These are phyloP conservation scores for Escovopsis sp. DNA, from an alignment of 2,329 filamentous ascomycete species.

Conservation along the genomic window DNA sequence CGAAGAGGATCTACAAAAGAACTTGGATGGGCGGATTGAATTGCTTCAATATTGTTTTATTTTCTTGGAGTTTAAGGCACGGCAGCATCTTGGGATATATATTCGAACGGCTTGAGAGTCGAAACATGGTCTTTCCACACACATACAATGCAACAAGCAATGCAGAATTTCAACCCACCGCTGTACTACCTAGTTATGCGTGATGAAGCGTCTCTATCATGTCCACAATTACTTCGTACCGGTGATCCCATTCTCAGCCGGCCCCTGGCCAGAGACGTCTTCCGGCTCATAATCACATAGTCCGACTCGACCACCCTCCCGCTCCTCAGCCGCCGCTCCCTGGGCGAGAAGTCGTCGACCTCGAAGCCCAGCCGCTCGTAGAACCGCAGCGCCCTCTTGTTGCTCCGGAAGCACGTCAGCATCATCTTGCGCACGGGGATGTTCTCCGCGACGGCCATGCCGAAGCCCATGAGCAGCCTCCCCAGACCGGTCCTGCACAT, in stretches of 20 bases:
- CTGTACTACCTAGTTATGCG: not conserved
- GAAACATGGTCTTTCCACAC: no score
- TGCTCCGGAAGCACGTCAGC: conserved; percentile 57
- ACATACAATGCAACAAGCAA: no score
- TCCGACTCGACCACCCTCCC: conserved; percentile 39
- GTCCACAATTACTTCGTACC: no score
- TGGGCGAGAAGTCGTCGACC: conserved; percentile 40
- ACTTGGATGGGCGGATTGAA: no score
- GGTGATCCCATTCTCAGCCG: not conserved
- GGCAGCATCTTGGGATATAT: no score
- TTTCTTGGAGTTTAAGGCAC: no score
- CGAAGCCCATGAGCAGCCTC: conserved; percentile 40
- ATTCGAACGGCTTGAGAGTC: no score
- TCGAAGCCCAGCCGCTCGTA: conserved; percentile 47
- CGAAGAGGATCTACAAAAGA: no score
- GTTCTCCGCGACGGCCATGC: conserved; percentile 36
- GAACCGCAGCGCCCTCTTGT: conserved; percentile 40
- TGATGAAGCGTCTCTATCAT: no score
- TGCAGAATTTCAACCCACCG: no score
- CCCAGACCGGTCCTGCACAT: conserved; percentile 45
- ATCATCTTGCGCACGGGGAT: conserved; percentile 51
- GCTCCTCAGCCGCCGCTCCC: conserved; percentile 35
- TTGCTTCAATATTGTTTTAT: no score
- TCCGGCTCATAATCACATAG: conserved; percentile 46
- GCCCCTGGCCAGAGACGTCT: conserved; percentile 16